These are phyloP conservation scores for Gossypium ekmanianum DNA, from an alignment of 345 rosid genomes.

Conservation along the genomic window DNA sequence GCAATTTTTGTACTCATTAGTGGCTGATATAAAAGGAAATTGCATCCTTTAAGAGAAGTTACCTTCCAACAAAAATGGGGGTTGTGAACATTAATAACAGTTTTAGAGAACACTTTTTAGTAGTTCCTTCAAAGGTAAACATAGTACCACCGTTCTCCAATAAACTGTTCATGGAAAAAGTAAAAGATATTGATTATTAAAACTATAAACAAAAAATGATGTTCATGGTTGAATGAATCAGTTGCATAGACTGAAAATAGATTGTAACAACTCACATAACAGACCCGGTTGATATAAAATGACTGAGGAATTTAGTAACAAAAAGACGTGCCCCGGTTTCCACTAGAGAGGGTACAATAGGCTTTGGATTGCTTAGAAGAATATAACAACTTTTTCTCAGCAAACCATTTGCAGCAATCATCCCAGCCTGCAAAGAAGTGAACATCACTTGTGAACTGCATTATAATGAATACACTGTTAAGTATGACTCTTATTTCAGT, in stretches of 20 bases:
- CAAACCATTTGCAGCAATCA: conserved; percentile 61
- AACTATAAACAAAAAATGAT: neutral
- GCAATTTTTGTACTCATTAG: neutral
- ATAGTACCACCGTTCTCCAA: conserved; percentile 88
- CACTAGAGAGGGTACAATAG: conserved; percentile 68
- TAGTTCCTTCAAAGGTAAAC: conserved; percentile 61
- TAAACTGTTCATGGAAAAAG: conserved; percentile 34
- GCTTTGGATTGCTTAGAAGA: conserved; percentile 56
- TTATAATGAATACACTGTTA: too few relatives aligned
- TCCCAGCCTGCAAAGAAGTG: conserved; percentile 52
- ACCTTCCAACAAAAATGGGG: conserved; percentile 97
- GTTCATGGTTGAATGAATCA: neutral
- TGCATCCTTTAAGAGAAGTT: neutral
- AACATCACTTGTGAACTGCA: too few relatives aligned
- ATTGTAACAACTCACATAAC: conserved; percentile 50
- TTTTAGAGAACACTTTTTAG: conserved; percentile 38
- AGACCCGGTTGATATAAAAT: conserved; percentile 57
- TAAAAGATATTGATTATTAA: neutral
- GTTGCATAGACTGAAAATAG: too few relatives aligned
- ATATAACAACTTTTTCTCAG: conserved; percentile 43
- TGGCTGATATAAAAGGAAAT: neutral
- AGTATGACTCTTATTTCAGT: too few relatives aligned
- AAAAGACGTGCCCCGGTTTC: conserved; percentile 73
- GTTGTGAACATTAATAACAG: conserved; percentile 59
- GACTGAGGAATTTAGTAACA: conserved; percentile 70